These are phyloP conservation scores for Phytopythium boreale DNA, from an alignment of 352 stramenopile species.

Conservation along the genomic window DNA sequence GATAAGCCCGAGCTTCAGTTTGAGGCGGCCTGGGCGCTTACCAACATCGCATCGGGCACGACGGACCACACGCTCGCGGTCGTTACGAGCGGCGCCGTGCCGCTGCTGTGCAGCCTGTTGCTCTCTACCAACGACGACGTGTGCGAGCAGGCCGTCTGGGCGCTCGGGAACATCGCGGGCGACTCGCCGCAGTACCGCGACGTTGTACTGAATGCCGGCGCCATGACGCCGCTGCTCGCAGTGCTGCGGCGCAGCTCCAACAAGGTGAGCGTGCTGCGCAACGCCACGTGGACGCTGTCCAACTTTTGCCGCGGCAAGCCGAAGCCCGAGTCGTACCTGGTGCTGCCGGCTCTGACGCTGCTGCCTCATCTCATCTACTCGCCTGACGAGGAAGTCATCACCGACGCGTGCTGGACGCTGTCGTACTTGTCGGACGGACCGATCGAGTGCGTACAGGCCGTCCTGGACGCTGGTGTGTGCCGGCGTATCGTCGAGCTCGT, in stretches of 20 bases:
- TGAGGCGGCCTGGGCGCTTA: slow-evolving; percentile 99
- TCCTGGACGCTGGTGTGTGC: slow-evolving; percentile 96
- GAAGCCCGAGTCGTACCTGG: slow-evolving; percentile 95
- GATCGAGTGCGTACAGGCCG: slow-evolving; percentile 97
- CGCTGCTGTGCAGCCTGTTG: slow-evolving; percentile 96
- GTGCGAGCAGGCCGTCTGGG: slow-evolving; percentile 96
- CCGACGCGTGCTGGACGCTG: slow-evolving; percentile 99
- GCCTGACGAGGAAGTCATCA: slow-evolving; percentile 97
- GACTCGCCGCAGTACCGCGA: slow-evolving; percentile 97
- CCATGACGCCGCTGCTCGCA: slow-evolving; percentile 94
- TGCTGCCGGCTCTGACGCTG: slow-evolving; percentile 91
- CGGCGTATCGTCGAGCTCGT: slow-evolving; percentile 95
- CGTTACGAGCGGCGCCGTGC: slow-evolving; percentile 96
- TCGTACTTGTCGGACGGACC: slow-evolving; percentile 97
- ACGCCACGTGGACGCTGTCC: slow-evolving; percentile 99
- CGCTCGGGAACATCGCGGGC: slow-evolving; percentile 98
- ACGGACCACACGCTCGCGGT: slow-evolving; percentile 98
- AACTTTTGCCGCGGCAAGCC: slow-evolving; percentile 97
- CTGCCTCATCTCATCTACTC: slow-evolving; percentile 96
- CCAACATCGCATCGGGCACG: slow-evolving; percentile 99
- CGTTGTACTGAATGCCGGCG: slow-evolving; percentile 92
- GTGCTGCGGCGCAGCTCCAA: slow-evolving; percentile 87
- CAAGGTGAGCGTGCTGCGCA: slow-evolving; percentile 97
- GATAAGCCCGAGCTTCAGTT: slow-evolving; percentile 96
- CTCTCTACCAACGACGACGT: slow-evolving; percentile 97